Conservation (phyloP, 2,329 filamentous ascomycete genomes). For the Dendrostoma leiphaemia region DNA sequence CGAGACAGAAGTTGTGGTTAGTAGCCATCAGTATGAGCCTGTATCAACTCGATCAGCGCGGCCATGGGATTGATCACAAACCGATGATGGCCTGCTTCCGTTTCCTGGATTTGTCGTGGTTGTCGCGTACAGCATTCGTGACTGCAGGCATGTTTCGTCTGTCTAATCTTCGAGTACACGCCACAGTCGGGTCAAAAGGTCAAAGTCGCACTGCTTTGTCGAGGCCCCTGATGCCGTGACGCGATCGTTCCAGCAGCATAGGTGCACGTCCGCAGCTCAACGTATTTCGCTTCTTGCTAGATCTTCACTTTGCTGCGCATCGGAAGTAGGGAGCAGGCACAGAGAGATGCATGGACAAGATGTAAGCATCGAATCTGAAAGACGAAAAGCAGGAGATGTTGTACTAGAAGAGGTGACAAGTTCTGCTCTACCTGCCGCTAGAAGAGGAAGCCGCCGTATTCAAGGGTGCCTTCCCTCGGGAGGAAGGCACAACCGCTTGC, state of each 20-base stretch:
- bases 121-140: not conserved
- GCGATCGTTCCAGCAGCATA: not conserved
- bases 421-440: not conserved
- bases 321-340: not conserved
- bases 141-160: conserved; percentile 3
- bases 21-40: not conserved
- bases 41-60: not conserved
- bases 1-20: not conserved
- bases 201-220: not conserved
- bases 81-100: conserved; percentile 3
- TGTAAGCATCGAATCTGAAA: no score
- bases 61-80: not conserved
- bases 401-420: no score
- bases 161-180: not conserved
- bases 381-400: not conserved
- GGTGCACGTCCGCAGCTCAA: not conserved
- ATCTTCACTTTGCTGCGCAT: not conserved
- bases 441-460: not conserved
- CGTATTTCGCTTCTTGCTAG: not conserved
- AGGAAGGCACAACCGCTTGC: conserved; percentile 6
- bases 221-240: not conserved
- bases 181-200: not conserved
- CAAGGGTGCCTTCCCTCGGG: not conserved
- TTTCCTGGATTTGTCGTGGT: conserved; percentile 2
- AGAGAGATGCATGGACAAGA: not conserved